Conservation (phyloP, 2,329 filamentous ascomycete species). For the Epichloe sylvatica region DNA sequence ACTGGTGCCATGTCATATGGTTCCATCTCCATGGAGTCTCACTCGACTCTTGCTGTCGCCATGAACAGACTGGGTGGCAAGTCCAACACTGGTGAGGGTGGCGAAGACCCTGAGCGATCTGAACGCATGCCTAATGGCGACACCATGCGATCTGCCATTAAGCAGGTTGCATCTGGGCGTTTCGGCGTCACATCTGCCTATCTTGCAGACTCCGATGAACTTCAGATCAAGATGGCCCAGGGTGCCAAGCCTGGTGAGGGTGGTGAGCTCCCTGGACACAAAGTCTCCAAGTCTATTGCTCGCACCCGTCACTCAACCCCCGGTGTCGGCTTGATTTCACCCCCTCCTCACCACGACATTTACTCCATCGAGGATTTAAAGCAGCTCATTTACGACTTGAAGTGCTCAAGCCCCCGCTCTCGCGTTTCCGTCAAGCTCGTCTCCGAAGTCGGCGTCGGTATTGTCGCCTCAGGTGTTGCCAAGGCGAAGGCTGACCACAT, state of each 20-base stretch:
- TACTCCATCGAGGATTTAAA: conserved; percentile 98
- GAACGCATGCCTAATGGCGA: conserved; percentile 79
- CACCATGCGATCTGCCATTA: conserved; percentile 94
- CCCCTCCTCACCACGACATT: conserved; percentile 93
- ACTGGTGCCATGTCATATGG: conserved; percentile 98
- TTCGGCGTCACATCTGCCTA: conserved; percentile 95
- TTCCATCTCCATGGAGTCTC: conserved; percentile 96
- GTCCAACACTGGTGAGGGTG: conserved; percentile 95
- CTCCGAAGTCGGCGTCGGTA: conserved; percentile 92
- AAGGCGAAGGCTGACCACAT: conserved; percentile 98
- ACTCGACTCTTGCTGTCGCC: conserved; percentile 86
- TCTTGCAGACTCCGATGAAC: conserved; percentile 84
- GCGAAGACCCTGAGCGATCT: conserved; percentile 86
- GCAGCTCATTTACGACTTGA: conserved; percentile 93
- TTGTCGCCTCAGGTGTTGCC: conserved; percentile 91
- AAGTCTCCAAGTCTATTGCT: conserved; percentile 87
- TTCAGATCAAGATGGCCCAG: conserved; percentile 99
- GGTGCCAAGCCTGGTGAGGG: conserved; percentile 96
- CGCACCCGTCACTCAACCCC: conserved; percentile 87
- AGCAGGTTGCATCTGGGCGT: conserved; percentile 89
- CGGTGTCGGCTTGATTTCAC: conserved; percentile 89
- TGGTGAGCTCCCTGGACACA: conserved; percentile 92
- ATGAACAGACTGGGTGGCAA: conserved; percentile 96
- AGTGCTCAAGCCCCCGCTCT: conserved; percentile 86
- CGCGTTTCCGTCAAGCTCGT: conserved; percentile 95